Conservation (phyloP, 2,329 filamentous ascomycete species). For the Fusarium mangiferae region DNA sequence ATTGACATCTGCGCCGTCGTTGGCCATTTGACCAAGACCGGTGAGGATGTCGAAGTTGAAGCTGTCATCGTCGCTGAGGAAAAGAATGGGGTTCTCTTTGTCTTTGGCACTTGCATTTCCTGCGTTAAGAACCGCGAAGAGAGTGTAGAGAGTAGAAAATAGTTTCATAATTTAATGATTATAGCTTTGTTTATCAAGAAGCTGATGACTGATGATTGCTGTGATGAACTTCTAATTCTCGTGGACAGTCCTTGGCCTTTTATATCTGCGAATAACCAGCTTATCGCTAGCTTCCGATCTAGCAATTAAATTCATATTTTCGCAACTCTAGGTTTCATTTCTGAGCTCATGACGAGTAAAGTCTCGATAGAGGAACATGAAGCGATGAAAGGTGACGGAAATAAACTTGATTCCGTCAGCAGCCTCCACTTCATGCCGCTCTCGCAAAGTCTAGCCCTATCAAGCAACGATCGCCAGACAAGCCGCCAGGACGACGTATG, state of each 20-base stretch:
- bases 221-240: background rate
- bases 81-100: background rate
- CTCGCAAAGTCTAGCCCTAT: conserved; percentile 20
- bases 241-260: rapidly evolving
- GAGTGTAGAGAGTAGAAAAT: rapidly evolving
- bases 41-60: conserved; percentile 34
- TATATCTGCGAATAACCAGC: background rate
- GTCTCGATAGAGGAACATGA: background rate
- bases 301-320: too few species aligned
- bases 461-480: background rate
- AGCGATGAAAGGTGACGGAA: background rate
- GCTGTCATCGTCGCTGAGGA: conserved; percentile 14
- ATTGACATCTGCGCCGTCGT: conserved; percentile 39
- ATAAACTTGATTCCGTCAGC: background rate
- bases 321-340: background rate
- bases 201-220: background rate
- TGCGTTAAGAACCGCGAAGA: background rate
- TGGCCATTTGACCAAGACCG: background rate
- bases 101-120: background rate
- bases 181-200: rapidly evolving
- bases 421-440: background rate
- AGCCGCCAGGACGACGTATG: conserved; percentile 3
- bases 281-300: too few species aligned
- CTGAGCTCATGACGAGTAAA: background rate
- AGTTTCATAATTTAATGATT: background rate